A percentile compares a stretch with the other conserved stretches of the same genome.
Evolutionary conservation across 1,284 basidiomycete species (phyloP).

Genomic region (Lentinus polychrous): DNA sequence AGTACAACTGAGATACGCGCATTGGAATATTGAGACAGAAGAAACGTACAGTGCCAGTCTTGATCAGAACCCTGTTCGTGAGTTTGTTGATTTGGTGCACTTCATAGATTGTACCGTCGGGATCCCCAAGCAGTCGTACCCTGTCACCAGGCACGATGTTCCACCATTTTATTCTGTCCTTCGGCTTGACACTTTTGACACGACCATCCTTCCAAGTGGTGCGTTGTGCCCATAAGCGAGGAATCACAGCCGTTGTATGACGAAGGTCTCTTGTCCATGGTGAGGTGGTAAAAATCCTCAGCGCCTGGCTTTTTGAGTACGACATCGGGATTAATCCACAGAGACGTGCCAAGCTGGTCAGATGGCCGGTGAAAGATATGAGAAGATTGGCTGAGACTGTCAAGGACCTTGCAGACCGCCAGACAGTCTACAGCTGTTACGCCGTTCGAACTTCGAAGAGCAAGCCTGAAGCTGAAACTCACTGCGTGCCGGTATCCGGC

Average conservation of each 20-base stretch:
- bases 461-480: no score
- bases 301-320: background rate
- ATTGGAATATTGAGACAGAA: background rate
- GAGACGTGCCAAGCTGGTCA: no score
- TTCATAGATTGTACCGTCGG: slow-evolving; percentile 50
- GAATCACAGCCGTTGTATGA: slow-evolving; percentile 49
- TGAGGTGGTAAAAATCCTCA: slow-evolving; percentile 10
- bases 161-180: slow-evolving; percentile 77
- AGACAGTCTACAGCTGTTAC: no score
- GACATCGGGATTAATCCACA: no score
- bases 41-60: slow-evolving; percentile 29
- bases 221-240: slow-evolving; percentile 31
- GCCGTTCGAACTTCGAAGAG: no score
- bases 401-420: no score
- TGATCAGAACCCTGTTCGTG: slow-evolving; percentile 65
- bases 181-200: slow-evolving; percentile 48
- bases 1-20: slow-evolving; percentile 5
- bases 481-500: no score
- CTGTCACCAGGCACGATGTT: slow-evolving; percentile 81
- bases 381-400: no score
- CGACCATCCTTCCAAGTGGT: slow-evolving; percentile 27
- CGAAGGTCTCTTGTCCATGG: slow-evolving; percentile 61
- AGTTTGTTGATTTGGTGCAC: slow-evolving; percentile 67
- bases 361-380: no score
- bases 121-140: slow-evolving; percentile 63